Evolutionary conservation across 2,329 filamentous ascomycete species (phyloP).

Genomic region (Harringtonia lauricola): DNA sequence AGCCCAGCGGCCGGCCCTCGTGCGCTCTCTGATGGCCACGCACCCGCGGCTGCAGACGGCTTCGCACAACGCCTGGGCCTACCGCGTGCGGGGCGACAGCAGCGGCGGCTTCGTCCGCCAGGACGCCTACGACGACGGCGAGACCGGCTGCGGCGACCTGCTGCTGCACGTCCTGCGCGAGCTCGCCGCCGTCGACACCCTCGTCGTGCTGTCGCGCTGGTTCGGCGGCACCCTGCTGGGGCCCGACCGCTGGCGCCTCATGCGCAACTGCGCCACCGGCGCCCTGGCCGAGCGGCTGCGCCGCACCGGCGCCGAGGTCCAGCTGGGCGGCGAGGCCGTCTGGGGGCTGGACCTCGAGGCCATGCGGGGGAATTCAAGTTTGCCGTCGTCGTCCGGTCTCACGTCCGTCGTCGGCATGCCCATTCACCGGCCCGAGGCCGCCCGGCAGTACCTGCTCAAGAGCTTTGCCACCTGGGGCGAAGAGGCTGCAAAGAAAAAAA

Average conservation of each 20-base stretch:
- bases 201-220: slow-evolving; percentile 51
- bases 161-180: slow-evolving; percentile 43
- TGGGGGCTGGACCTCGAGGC: slow-evolving; percentile 50
- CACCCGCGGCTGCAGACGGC: slow-evolving; percentile 41
- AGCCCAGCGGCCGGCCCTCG: slow-evolving; percentile 27
- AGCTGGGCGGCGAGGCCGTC: slow-evolving; percentile 39
- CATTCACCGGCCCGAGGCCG: slow-evolving; percentile 63
- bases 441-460: slow-evolving; percentile 45
- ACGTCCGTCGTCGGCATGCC: slow-evolving; percentile 45
- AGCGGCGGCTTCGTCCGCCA: slow-evolving; percentile 29
- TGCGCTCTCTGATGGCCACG: slow-evolving; percentile 35
- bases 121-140: slow-evolving; percentile 49
- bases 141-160: slow-evolving; percentile 45
- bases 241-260: slow-evolving; percentile 50
- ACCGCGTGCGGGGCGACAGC: slow-evolving; percentile 22
- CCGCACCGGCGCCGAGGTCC: slow-evolving; percentile 27
- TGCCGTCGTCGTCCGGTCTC: no score
- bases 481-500: slow-evolving; percentile 24
- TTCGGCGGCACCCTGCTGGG: slow-evolving; percentile 52
- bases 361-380: slow-evolving; percentile 21
- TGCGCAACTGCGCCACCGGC: slow-evolving; percentile 44
- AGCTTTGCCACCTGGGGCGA: slow-evolving; percentile 41
- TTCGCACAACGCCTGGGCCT: slow-evolving; percentile 48
- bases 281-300: slow-evolving; percentile 41
- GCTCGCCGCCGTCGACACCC: slow-evolving; percentile 34